Evolutionary conservation across 495 filamentous ascomycete species (phyloP).

Genomic region (Lophiostoma macrostomum): DNA sequence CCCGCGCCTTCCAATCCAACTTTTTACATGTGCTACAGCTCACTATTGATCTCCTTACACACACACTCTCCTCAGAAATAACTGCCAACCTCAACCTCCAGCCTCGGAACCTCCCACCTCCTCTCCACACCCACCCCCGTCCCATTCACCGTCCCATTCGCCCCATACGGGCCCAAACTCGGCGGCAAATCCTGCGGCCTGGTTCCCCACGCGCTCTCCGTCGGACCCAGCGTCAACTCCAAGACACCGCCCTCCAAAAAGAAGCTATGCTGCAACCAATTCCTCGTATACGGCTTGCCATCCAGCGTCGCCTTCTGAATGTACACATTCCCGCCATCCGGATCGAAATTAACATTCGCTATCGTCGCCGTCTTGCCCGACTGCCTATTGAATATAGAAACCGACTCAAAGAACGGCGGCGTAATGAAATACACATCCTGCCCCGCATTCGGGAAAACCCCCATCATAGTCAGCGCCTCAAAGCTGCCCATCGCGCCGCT

Average conservation of each 20-base stretch:
- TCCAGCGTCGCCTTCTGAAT: constrained; percentile 69
- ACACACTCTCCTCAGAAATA: not conserved
- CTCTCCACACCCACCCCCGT: constrained; percentile 1
- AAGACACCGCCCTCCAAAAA: constrained; percentile 68
- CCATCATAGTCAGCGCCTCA: constrained; percentile 69
- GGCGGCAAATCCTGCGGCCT: constrained; percentile 62
- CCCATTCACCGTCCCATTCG: constrained; percentile 10
- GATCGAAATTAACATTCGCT: constrained; percentile 61
- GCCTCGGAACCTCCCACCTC: constrained; percentile 13
- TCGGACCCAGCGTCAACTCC: constrained; percentile 61
- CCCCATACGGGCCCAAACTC: constrained; percentile 40
- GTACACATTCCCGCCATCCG: constrained; percentile 54
- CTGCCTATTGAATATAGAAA: constrained; percentile 59
- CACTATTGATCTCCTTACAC: not conserved
- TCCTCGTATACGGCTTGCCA: constrained; percentile 62
- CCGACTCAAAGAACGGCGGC: constrained; percentile 54
- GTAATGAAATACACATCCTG: constrained; percentile 75
- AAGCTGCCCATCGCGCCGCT: constrained; percentile 72
- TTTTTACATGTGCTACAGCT: too few species aligned
- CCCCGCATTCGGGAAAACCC: constrained; percentile 71
- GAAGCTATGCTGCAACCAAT: constrained; percentile 72
- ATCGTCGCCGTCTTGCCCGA: constrained; percentile 63
- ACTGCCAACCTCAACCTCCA: not conserved
- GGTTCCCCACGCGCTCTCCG: constrained; percentile 70
- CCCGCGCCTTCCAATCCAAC: too few species aligned